phyloP scores from a whole-genome alignment of 345 rosid species.

The Diplotaxis tenuifolia region DNA sequence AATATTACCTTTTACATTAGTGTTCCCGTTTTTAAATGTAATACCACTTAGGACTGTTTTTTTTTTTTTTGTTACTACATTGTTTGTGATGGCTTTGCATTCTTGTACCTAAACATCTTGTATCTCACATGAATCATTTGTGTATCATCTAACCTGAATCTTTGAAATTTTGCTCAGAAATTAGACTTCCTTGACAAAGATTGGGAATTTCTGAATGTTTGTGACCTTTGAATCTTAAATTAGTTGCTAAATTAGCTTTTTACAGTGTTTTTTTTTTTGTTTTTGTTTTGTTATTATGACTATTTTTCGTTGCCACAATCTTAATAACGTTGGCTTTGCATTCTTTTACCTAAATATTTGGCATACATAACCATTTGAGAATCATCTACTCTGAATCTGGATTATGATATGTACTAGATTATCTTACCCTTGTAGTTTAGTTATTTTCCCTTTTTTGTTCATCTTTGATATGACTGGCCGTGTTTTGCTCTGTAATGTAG shows the following conservation, averaged over 20 bases:
- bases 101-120: too few relatives aligned
- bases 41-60: too few relatives aligned
- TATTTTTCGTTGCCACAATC: neutral
- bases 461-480: conserved; percentile 9
- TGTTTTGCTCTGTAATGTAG: conserved; percentile 38
- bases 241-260: conserved; percentile 12
- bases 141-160: too few relatives aligned
- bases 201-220: neutral
- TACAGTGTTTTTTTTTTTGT: neutral
- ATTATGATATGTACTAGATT: neutral
- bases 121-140: neutral
- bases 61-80: too few relatives aligned
- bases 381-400: neutral
- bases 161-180: neutral
- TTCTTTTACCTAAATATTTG: neutral
- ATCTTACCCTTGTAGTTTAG: neutral
- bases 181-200: neutral
- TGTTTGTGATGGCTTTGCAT: too few relatives aligned
- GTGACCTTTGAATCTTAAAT: conserved; percentile 3
- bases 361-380: neutral
- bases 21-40: too few relatives aligned
- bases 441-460: too few relatives aligned
- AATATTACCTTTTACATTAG: too few relatives aligned
- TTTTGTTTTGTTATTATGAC: neutral
- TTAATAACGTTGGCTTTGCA: neutral